phyloP scores from a whole-genome alignment of 108 stramenopile genomes.

The Stephanodiscus triporus region DNA sequence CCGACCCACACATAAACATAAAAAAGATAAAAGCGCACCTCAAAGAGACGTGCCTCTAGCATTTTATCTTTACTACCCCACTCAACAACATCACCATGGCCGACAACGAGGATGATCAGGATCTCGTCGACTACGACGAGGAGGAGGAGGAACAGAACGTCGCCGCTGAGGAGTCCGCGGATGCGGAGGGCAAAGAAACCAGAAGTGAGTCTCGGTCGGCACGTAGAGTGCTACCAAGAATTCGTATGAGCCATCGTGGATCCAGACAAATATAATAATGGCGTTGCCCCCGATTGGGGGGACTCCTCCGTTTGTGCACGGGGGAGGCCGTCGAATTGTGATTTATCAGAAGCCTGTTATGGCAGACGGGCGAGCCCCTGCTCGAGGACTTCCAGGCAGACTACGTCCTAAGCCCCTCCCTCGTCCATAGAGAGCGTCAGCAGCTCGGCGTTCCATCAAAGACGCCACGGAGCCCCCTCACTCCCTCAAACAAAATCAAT shows the following conservation, averaged over 20 bases:
- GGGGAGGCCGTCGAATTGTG: slow-evolving; percentile 1
- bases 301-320: slow-evolving; percentile 18
- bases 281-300: not conserved
- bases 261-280: not conserved
- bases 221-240: slow-evolving; percentile 21
- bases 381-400: too few species aligned
- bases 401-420: too few species aligned
- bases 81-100: slow-evolving; percentile 63
- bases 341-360: not conserved
- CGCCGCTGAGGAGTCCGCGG: slow-evolving; percentile 64
- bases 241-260: slow-evolving; percentile 1
- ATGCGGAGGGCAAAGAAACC: slow-evolving; percentile 69
- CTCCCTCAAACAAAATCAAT: not conserved
- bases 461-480: slow-evolving; percentile 2
- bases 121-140: slow-evolving; percentile 91
- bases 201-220: slow-evolving; percentile 75
- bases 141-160: slow-evolving; percentile 81
- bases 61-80: too few species aligned
- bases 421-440: not conserved
- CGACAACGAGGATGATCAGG: slow-evolving; percentile 79
- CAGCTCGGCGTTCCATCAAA: not conserved
- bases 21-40: too few species aligned
- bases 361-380: not conserved
- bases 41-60: too few species aligned
- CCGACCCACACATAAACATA: too few species aligned